Percentiles rank a stretch among this genome's conserved stretches.
phyloP scores from a whole-genome alignment of 345 rosid species.

The Firmiana major region DNA sequence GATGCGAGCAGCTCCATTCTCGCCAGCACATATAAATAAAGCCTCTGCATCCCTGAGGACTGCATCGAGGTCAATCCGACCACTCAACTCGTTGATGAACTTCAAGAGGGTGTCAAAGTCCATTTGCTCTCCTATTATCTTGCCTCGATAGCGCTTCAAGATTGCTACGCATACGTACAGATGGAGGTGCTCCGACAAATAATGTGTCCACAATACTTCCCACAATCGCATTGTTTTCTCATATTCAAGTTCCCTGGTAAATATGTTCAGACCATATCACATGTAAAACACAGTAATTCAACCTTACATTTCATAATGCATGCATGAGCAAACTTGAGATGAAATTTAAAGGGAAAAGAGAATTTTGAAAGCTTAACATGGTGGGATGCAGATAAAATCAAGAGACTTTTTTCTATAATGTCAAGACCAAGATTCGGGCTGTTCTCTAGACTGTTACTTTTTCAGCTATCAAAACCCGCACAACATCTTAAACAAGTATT shows the following conservation, averaged over 20 bases:
- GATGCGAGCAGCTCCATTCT: slow-evolving; percentile 81
- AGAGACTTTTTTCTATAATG: background rate
- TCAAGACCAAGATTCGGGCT: background rate
- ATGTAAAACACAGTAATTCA: background rate
- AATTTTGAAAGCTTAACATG: background rate
- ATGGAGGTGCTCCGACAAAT: slow-evolving; percentile 87
- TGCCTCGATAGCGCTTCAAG: slow-evolving; percentile 79
- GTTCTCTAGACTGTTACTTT: background rate
- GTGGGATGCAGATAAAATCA: slow-evolving; percentile 3
- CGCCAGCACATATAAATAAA: slow-evolving; percentile 88
- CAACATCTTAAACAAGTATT: background rate
- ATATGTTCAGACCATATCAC: slow-evolving; percentile 1
- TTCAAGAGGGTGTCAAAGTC: slow-evolving; percentile 93
- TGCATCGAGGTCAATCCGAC: slow-evolving; percentile 68
- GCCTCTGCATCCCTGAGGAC: slow-evolving; percentile 89
- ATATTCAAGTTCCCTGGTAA: slow-evolving; percentile 80
- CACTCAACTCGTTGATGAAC: slow-evolving; percentile 89
- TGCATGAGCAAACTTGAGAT: background rate
- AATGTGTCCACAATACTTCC: slow-evolving; percentile 94
- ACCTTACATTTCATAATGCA: background rate
- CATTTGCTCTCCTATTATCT: slow-evolving; percentile 90
- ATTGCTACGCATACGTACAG: slow-evolving; percentile 81
- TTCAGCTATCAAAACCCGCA: background rate
- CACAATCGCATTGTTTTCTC: slow-evolving; percentile 72
- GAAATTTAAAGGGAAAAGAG: background rate